Conservation (phyloP, 345 rosid species). For the Eucalyptus polybractea region DNA sequence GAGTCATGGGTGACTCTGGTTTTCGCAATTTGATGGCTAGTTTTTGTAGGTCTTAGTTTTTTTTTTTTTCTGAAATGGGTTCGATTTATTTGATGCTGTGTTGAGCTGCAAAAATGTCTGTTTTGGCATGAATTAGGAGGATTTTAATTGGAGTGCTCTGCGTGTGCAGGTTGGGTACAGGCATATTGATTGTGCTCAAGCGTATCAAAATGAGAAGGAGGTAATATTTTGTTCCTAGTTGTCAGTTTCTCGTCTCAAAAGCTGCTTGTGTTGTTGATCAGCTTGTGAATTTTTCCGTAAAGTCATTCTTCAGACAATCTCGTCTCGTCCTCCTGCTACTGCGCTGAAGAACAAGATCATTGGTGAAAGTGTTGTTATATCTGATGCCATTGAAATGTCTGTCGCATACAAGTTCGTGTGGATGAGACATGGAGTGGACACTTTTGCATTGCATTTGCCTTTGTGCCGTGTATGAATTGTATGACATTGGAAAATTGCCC, state of each 20-base stretch:
- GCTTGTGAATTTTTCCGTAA: not conserved
- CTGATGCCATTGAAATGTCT: not conserved
- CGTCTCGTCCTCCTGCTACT: not conserved
- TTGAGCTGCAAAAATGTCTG: not conserved
- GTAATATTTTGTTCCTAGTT: slow-evolving; percentile 5
- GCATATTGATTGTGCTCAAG: slow-evolving; percentile 76
- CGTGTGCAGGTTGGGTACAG: slow-evolving; percentile 57
- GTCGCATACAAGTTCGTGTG: not conserved
- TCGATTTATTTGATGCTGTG: not conserved
- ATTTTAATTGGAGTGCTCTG: not conserved
- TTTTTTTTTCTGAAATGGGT: not conserved
- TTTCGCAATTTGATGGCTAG: not conserved
- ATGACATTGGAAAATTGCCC: not conserved
- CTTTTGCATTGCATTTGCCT: not conserved
- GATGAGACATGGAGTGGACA: not conserved
- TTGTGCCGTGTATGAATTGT: not conserved
- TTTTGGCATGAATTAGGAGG: not conserved
- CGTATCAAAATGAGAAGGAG: slow-evolving; percentile 66
- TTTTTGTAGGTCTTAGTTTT: not conserved
- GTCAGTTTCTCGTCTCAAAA: not conserved
- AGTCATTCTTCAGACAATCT: not conserved
- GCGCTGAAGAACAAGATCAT: not conserved
- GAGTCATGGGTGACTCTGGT: not conserved
- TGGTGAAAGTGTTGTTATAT: not conserved
- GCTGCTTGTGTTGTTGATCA: not conserved